A percentile compares a stretch with the other conserved stretches of the same genome.
These are phyloP conservation scores for Peronospora belbahrii DNA, from an alignment of 352 stramenopile species.

Conservation along the genomic window DNA sequence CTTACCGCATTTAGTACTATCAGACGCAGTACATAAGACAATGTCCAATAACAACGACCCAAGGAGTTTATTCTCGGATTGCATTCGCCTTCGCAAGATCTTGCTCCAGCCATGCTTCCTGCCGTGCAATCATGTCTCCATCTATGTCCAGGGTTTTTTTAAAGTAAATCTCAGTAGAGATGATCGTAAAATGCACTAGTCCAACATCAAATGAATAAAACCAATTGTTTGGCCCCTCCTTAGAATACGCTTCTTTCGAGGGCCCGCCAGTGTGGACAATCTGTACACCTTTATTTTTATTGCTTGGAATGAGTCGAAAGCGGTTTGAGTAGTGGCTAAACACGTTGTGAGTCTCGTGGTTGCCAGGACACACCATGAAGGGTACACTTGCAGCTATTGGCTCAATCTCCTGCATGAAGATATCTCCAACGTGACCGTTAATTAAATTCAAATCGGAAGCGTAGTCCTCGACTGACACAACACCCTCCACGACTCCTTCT, in stretches of 20 bases:
- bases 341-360: slow-evolving; percentile 84
- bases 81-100: slow-evolving; percentile 61
- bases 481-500: slow-evolving; percentile 59
- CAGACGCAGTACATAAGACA: slow-evolving; percentile 86
- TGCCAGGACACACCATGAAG: slow-evolving; percentile 88
- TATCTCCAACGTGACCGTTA: slow-evolving; percentile 74
- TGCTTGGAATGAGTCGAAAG: slow-evolving; percentile 81
- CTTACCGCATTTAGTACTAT: slow-evolving; percentile 61
- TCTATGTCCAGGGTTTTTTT: slow-evolving; percentile 52
- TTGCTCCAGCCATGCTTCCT: slow-evolving; percentile 58
- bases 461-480: slow-evolving; percentile 86
- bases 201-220: slow-evolving; percentile 86
- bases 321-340: slow-evolving; percentile 84
- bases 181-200: slow-evolving; percentile 80
- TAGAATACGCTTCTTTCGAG: slow-evolving; percentile 14
- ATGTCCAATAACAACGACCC: slow-evolving; percentile 83
- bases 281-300: slow-evolving; percentile 51
- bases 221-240: slow-evolving; percentile 79
- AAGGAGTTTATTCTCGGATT: slow-evolving; percentile 60
- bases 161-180: slow-evolving; percentile 88
- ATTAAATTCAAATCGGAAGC: slow-evolving; percentile 83
- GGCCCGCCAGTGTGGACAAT: slow-evolving; percentile 39
- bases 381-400: slow-evolving; percentile 72
- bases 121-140: slow-evolving; percentile 36
- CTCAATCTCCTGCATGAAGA: slow-evolving; percentile 88